Evolutionary conservation across 139 green algal genomes (phyloP), one percentile per base, ranked within the genome.

Genomic region (Diplosphaera chodatii): DNA sequence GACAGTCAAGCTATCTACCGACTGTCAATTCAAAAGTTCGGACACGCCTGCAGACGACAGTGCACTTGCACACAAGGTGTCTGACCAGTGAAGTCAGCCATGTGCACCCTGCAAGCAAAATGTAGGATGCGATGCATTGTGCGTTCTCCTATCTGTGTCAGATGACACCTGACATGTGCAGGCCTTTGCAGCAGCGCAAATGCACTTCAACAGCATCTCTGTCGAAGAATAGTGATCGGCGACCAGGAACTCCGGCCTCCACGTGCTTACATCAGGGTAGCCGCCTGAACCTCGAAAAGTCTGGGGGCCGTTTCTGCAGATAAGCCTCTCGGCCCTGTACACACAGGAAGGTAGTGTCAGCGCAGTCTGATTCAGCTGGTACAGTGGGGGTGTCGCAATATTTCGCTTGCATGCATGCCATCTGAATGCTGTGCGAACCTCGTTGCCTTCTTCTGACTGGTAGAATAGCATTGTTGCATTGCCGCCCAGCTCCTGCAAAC

Each of bases 381-480:
- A n/a, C n/a, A n/a, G n/a, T n/a, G n/a, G n/a, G n/a, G n/a, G n/a
- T n/a, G n/a, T n/a, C n/a, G n/a, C n/a, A n/a, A n/a, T n/a, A n/a
- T n/a, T n/a, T n/a, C n/a, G n/a, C n/a, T n/a, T n/a, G n/a, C n/a
- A n/a, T n/a, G n/a, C n/a, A n/a, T n/a, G n/a, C n/a, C n/a, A n/a
- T n/a, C n/a, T n/a, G n/a, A n/a, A n/a, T 48, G 10, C 37, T 56
- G 22, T 3, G 5, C 82, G 28, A 63, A 86, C 86, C 80, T 99
- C 95, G 72, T 89, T 88, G 32, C 93, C 95, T 77, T 99, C 95
- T 64, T 94, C 89, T 16, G 75, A 90, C 56, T 92, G 78, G 74
- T 99, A 99, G 74, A 99, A 99, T 13, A 99, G 85, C 78, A 98
- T 63, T 6, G 95, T 99, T 21, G 96, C 94, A 69, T 96, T 88